A percentile compares a stretch with the other conserved stretches of the same genome.
Evolutionary conservation across 768 basidiomycete species (phyloP).

Genomic region (Tylopilus sp.): DNA sequence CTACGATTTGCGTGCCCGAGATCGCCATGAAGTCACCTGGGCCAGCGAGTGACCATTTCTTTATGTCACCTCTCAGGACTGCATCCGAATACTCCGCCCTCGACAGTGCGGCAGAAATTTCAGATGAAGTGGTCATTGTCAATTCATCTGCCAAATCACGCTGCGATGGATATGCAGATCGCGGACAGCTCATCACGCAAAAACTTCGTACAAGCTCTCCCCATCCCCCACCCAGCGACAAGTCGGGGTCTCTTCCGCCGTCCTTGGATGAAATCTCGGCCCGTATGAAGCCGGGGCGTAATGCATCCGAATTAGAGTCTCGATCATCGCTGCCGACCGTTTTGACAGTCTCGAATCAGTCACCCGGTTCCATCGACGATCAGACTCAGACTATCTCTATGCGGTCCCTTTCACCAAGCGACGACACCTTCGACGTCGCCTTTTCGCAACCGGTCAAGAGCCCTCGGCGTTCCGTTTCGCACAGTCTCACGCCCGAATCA

Average conservation of each 20-base stretch:
- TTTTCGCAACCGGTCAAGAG: slow-evolving; percentile 19
- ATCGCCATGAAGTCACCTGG: slow-evolving; percentile 57
- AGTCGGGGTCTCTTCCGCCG: slow-evolving; percentile 38
- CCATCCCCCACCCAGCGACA: slow-evolving; percentile 1
- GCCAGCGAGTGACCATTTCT: slow-evolving; percentile 64
- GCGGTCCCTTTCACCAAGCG: slow-evolving; percentile 24
- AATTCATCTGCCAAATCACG: background rate
- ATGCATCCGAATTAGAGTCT: slow-evolving; percentile 20
- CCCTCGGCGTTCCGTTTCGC: slow-evolving; percentile 32
- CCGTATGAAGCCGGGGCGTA: slow-evolving; percentile 37
- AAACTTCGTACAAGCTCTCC: slow-evolving; percentile 13
- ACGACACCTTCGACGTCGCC: slow-evolving; percentile 4
- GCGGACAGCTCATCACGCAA: slow-evolving; percentile 39
- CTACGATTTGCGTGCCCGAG: slow-evolving; percentile 54
- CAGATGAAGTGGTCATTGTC: background rate
- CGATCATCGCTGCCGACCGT: slow-evolving; percentile 34
- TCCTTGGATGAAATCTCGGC: slow-evolving; percentile 78
- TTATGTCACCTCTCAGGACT: slow-evolving; percentile 65
- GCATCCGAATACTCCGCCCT: slow-evolving; percentile 60
- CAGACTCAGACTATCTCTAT: slow-evolving; percentile 35
- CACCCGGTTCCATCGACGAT: slow-evolving; percentile 14
- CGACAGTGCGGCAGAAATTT: slow-evolving; percentile 37
- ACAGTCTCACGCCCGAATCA: slow-evolving; percentile 42
- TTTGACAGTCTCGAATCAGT: slow-evolving; percentile 11
- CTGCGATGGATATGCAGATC: slow-evolving; percentile 64